These are phyloP conservation scores for Rhodofomes roseus DNA, from an alignment of 1,284 basidiomycete genomes.

Conservation along the genomic window DNA sequence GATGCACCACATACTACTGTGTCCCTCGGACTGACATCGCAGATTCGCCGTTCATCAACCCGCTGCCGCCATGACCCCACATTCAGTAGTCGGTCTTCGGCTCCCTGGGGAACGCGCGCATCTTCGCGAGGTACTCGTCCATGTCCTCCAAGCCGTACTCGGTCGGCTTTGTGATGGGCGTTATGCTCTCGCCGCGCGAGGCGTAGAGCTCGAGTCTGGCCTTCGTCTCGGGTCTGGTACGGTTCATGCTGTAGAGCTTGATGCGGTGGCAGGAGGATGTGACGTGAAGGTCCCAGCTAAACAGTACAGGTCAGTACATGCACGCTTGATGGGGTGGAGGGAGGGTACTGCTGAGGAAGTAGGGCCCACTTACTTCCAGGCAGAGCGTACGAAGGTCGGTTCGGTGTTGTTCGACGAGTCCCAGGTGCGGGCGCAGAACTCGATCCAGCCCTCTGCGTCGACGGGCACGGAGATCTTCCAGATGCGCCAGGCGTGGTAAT, in stretches of 20 bases:
- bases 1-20: not conserved
- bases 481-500: conserved; percentile 53
- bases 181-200: conserved; percentile 35
- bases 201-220: conserved; percentile 38
- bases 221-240: conserved; percentile 37
- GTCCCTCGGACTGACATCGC: not conserved
- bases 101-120: conserved; percentile 35
- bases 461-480: conserved; percentile 51
- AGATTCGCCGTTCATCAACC: not conserved
- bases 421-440: conserved; percentile 57
- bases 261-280: conserved; percentile 53
- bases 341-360: too few relatives aligned
- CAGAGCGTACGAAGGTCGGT: conserved; percentile 51
- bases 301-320: too few relatives aligned
- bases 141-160: conserved; percentile 37
- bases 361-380: conserved; percentile 48
- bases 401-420: conserved; percentile 57
- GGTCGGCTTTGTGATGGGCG: conserved; percentile 39
- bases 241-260: conserved; percentile 53
- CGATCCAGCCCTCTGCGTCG: conserved; percentile 55
- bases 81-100: conserved; percentile 14
- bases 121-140: conserved; percentile 34
- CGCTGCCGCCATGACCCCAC: not conserved
- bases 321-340: too few relatives aligned
- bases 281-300: conserved; percentile 55